These are phyloP conservation scores for Camillea tinctor DNA, from an alignment of 2,329 filamentous ascomycete species.

Conservation along the genomic window DNA sequence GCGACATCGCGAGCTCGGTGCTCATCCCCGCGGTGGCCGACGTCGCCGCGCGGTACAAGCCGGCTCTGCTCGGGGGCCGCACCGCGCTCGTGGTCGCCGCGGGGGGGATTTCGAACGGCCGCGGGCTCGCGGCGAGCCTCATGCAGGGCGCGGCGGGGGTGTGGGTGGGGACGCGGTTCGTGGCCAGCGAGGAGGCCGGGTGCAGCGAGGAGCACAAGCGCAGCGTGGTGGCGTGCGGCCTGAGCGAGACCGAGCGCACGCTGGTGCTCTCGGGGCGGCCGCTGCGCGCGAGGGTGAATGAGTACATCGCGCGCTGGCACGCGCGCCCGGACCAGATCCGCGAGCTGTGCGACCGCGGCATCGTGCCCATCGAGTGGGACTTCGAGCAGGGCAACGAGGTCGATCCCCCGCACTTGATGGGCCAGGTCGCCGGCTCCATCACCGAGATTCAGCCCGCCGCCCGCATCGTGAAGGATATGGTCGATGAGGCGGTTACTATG, in stretches of 20 bases:
- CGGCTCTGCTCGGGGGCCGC: constrained; percentile 65
- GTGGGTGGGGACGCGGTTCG: constrained; percentile 93
- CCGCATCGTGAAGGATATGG: constrained; percentile 89
- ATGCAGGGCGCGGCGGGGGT: constrained; percentile 88
- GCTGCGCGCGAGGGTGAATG: constrained; percentile 76
- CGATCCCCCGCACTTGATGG: constrained; percentile 89
- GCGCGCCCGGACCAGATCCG: constrained; percentile 70
- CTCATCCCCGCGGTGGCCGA: constrained; percentile 86
- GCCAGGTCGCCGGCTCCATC: constrained; percentile 83
- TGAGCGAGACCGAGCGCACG: constrained; percentile 78
- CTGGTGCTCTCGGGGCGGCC: constrained; percentile 81
- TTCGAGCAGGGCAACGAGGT: constrained; percentile 79
- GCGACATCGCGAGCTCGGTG: constrained; percentile 81
- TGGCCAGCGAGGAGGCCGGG: constrained; percentile 77
- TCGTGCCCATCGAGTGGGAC: constrained; percentile 81
- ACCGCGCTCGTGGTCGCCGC: constrained; percentile 82
- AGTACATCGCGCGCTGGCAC: constrained; percentile 83
- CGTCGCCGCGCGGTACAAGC: constrained; percentile 70
- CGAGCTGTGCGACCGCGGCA: constrained; percentile 70
- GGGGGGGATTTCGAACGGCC: constrained; percentile 81
- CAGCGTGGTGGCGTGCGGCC: constrained; percentile 75
- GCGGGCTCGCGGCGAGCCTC: constrained; percentile 74
- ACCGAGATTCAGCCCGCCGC: constrained; percentile 74
- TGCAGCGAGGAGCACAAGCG: constrained; percentile 82
- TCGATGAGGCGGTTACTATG: constrained; percentile 69